Base-by-base conservation (phyloP, 192 early-diverging fungal genomes). In the Coemansia sp. region DNA sequence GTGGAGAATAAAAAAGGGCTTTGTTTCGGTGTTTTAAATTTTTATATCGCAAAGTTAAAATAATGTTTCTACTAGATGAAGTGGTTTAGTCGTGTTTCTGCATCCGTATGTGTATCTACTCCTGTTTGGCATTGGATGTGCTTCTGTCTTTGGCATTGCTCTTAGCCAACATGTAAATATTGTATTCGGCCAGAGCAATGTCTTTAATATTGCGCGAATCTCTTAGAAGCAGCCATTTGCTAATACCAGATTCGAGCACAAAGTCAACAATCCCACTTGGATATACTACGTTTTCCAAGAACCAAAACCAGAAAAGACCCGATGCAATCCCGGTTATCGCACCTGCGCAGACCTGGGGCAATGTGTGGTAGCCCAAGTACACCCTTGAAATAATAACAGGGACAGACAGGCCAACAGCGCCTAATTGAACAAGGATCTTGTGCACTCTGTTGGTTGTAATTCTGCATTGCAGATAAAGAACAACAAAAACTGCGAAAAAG, bases 291-390 rank as follows among this genome's bases (percentile, higher is more conserved):
- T 10, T 29, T 25, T 74, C 68, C 0, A 71, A 48, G 34, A 74
- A 28, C 52, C 20, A 28, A 7, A 68, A 71, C 80, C 80, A 82
- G 5, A 32, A 29, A 14, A 25, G 38, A 11, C 75, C 80, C 5
- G 65, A 30, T 11, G 31, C 48, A 2, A 74, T 0, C 0, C 80
- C 80, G 57, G 74, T 52, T 0, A 33, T 33, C 2, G 51, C 56
- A 18, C 80, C 80, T 7, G 42, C 72, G 20, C 70, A 8, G 2
- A 77, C 75, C 28, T 82, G 80, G 3, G 6, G 25, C 16, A 40
- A 3, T 4, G 80, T 72, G 33, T 82, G 80, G 33, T 82, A 82
- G 11, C 71, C 67, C 30, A 82, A 45, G 40, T 82, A 82, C 4
- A 82, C 68, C 4, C 80, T 67, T 12, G 80, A 82, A 8, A 59